These are phyloP conservation scores for Scutellaria galericulata DNA, from an alignment of 257 asterid genomes.

Conservation along the genomic window DNA sequence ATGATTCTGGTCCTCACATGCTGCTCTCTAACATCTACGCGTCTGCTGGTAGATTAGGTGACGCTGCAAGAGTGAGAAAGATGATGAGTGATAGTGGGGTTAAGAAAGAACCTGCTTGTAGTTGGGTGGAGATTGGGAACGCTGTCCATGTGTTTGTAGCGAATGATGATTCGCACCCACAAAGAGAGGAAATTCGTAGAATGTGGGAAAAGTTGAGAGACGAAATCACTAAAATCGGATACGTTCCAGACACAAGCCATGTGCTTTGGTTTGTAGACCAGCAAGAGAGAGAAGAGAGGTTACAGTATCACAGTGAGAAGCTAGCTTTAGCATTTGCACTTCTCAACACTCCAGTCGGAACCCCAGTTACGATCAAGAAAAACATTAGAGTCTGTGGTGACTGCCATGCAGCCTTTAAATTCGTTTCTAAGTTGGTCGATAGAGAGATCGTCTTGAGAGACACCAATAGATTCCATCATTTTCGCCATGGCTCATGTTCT, in stretches of 20 bases:
- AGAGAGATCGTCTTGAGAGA: slow-evolving; percentile 80
- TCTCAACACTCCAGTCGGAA: slow-evolving; percentile 53
- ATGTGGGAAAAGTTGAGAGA: slow-evolving; percentile 66
- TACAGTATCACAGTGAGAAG: slow-evolving; percentile 80
- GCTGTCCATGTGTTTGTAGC: slow-evolving; percentile 73
- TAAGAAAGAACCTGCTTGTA: slow-evolving; percentile 89
- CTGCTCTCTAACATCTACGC: slow-evolving; percentile 77
- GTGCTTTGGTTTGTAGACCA: slow-evolving; percentile 69
- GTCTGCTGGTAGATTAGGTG: slow-evolving; percentile 64
- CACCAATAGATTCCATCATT: slow-evolving; percentile 81
- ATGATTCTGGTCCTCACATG: slow-evolving; percentile 82
- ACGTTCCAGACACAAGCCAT: slow-evolving; percentile 75
- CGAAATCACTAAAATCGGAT: slow-evolving; percentile 65
- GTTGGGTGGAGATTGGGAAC: slow-evolving; percentile 88
- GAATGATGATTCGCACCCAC: slow-evolving; percentile 72
- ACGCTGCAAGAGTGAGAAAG: slow-evolving; percentile 81
- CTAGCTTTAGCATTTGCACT: slow-evolving; percentile 84
- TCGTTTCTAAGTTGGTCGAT: slow-evolving; percentile 60
- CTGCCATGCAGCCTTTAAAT: slow-evolving; percentile 74
- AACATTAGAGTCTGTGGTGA: slow-evolving; percentile 90
- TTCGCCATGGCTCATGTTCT: slow-evolving; percentile 69
- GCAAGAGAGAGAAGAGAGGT: slow-evolving; percentile 69
- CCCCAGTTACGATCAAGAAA: slow-evolving; percentile 71
- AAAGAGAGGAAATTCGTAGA: slow-evolving; percentile 52
- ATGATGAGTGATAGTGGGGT: slow-evolving; percentile 76